Evolutionary conservation across 2,329 filamentous ascomycete species (phyloP).

Genomic region (Clonostachys solani): DNA sequence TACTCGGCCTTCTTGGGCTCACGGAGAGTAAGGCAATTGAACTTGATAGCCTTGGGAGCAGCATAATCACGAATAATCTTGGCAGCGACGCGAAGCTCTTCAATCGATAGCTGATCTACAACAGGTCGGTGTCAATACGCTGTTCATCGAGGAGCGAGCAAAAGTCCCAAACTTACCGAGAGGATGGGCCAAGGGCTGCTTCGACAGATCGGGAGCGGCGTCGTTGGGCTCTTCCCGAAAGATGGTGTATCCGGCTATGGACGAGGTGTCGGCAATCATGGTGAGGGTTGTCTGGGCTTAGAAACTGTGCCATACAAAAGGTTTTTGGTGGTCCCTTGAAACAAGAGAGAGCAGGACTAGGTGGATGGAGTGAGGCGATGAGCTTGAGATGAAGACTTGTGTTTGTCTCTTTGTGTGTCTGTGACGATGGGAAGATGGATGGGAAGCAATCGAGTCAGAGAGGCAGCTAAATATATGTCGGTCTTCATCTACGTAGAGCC

Average conservation of each 20-base stretch:
- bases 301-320: constrained; percentile 16
- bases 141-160: neutral
- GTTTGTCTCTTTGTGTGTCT: too few species aligned
- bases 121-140: neutral
- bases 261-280: constrained; percentile 36
- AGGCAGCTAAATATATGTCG: too few species aligned
- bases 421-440: too few species aligned
- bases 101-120: constrained; percentile 46
- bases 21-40: constrained; percentile 63
- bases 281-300: constrained; percentile 21
- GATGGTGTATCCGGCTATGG: constrained; percentile 39
- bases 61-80: constrained; percentile 39
- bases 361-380: too few species aligned
- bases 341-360: too few species aligned
- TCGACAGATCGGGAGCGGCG: constrained; percentile 24
- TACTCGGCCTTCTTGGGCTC: constrained; percentile 63
- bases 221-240: constrained; percentile 35
- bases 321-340: neutral
- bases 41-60: constrained; percentile 24
- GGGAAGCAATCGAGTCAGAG: too few species aligned
- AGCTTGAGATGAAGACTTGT: too few species aligned
- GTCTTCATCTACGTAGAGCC: too few species aligned
- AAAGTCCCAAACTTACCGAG: constrained; percentile 15
- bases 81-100: constrained; percentile 47
- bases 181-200: constrained; percentile 25